Conservation (phyloP, 345 rosid species). For the Lepidium didymum region DNA sequence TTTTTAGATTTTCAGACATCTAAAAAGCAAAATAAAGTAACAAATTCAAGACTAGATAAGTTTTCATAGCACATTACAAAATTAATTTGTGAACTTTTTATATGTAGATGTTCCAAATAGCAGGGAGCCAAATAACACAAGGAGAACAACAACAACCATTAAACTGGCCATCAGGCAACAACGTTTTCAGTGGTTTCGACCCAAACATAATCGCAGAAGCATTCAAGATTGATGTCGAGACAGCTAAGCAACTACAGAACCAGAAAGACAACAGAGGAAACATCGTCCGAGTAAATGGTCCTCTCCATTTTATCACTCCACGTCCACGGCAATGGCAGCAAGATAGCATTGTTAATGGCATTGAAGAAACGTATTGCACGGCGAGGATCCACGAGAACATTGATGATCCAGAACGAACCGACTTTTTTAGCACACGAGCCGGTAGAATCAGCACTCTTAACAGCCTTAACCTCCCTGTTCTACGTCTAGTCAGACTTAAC, state of each 20-base stretch:
- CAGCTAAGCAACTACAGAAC: slow-evolving; percentile 40
- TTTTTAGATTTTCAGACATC: too few relatives aligned
- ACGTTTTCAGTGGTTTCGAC: slow-evolving; percentile 43
- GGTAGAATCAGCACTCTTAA: slow-evolving; percentile 55
- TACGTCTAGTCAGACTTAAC: slow-evolving; percentile 42
- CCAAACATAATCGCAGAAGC: slow-evolving; percentile 34
- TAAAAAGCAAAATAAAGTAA: too few relatives aligned
- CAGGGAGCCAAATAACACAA: slow-evolving; percentile 41
- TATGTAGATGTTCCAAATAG: slow-evolving; percentile 51
- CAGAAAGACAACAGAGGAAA: slow-evolving; percentile 45
- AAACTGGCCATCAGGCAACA: slow-evolving; percentile 36
- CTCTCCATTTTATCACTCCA: slow-evolving; percentile 32
- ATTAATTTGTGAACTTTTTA: neutral
- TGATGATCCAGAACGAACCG: slow-evolving; percentile 44
- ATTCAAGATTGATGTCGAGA: slow-evolving; percentile 35
- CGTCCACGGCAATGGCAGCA: slow-evolving; percentile 3
- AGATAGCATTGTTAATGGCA: slow-evolving; percentile 32
- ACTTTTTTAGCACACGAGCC: slow-evolving; percentile 50
- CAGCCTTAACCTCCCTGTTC: slow-evolving; percentile 50
- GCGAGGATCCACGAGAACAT: slow-evolving; percentile 38
- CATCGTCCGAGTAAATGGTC: slow-evolving; percentile 37
- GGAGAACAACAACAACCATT: slow-evolving; percentile 8
- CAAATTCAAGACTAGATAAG: too few relatives aligned
- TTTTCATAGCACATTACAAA: neutral
- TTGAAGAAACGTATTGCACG: slow-evolving; percentile 58